A percentile compares a stretch with the other conserved stretches of the same genome.
These are phyloP conservation scores for Phlebiopsis gigantea DNA, from an alignment of 768 basidiomycete species.

Conservation along the genomic window DNA sequence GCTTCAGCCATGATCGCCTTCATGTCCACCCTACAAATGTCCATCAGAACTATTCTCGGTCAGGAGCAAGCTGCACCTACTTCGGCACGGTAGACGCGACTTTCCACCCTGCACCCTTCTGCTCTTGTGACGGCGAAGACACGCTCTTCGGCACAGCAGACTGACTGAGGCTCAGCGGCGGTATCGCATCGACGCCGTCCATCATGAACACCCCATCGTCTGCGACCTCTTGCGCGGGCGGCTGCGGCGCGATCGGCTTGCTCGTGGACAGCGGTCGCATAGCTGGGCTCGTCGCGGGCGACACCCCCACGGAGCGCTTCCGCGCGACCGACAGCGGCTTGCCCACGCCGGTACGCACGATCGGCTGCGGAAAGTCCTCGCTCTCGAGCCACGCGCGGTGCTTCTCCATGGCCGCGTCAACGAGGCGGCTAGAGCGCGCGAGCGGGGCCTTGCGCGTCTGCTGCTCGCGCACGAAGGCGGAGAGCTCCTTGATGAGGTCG, in stretches of 20 bases:
- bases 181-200: constrained; percentile 58
- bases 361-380: constrained; percentile 62
- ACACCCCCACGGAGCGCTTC: constrained; percentile 14
- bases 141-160: background rate
- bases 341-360: constrained; percentile 29
- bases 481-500: constrained; percentile 62
- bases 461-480: constrained; percentile 45
- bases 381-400: constrained; percentile 65
- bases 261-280: background rate
- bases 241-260: constrained; percentile 5
- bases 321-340: constrained; percentile 14
- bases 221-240: constrained; percentile 16
- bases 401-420: constrained; percentile 50
- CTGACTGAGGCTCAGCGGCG: constrained; percentile 21
- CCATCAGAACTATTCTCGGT: background rate
- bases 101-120: constrained; percentile 28
- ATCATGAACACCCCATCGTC: constrained; percentile 77
- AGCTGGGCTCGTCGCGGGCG: constrained; percentile 1
- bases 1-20: constrained; percentile 83
- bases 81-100: constrained; percentile 27
- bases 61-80: constrained; percentile 8
- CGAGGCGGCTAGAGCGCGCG: constrained; percentile 49
- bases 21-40: constrained; percentile 63
- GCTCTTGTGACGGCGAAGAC: background rate
- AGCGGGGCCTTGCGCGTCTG: constrained; percentile 68